Evolutionary conservation across 2,329 filamentous ascomycete genomes (phyloP).

Genomic region (Aspergillus sp.): DNA sequence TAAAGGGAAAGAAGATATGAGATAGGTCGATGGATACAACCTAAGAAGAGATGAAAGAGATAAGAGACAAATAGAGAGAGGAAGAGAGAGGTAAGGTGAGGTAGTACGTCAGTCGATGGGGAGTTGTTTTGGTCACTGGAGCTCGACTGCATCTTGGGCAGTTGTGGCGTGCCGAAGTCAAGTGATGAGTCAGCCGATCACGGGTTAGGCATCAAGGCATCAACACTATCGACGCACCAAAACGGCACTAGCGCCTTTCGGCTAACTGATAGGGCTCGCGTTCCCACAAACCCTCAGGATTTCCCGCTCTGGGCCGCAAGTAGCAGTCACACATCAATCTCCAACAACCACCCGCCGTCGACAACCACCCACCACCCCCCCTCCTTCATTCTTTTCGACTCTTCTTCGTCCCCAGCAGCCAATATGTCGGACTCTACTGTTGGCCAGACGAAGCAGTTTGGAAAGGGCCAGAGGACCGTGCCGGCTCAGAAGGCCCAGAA

Average conservation of each 20-base stretch:
- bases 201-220: conserved; percentile 3
- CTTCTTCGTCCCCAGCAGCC: conserved; percentile 43
- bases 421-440: conserved; percentile 54
- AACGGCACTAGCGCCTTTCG: conserved; percentile 39
- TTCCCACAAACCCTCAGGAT: conserved; percentile 43
- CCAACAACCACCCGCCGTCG: conserved; percentile 42
- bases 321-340: conserved; percentile 39
- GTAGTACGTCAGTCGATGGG: conserved; percentile 8
- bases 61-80: neutral
- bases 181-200: too few species aligned
- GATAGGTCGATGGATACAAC: neutral
- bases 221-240: conserved; percentile 18
- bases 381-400: conserved; percentile 30
- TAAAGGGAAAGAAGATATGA: conserved; percentile 1
- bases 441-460: conserved; percentile 86
- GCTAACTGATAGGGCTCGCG: conserved; percentile 36
- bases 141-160: conserved; percentile 3
- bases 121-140: neutral
- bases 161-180: too few species aligned
- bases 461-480: conserved; percentile 91
- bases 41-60: neutral
- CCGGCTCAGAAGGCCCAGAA: conserved; percentile 93
- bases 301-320: conserved; percentile 36
- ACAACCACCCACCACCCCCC: conserved; percentile 36
- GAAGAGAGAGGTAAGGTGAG: neutral